A percentile compares a stretch with the other conserved stretches of the same genome.
phyloP scores from a whole-genome alignment of 306 rosid species.

The Spatholobus suberectus region DNA sequence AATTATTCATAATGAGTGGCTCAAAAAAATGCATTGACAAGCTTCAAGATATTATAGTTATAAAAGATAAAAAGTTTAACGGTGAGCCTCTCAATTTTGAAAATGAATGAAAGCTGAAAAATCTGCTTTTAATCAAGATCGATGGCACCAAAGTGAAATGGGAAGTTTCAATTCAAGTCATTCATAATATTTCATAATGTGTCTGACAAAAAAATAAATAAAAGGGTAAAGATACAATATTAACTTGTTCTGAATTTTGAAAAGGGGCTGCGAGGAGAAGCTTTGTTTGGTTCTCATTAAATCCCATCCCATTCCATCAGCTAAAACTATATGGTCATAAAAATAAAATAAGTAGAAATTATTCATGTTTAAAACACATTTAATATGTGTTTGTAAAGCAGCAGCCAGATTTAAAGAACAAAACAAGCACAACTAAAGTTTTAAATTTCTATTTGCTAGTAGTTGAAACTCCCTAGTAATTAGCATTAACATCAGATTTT shows the following conservation, averaged over 20 bases:
- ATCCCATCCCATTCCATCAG: slow-evolving; percentile 8
- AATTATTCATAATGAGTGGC: slow-evolving; percentile 17
- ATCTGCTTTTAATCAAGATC: background rate
- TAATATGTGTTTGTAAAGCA: background rate
- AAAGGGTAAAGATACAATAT: background rate
- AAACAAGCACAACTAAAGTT: slow-evolving; percentile 17
- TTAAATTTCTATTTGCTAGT: background rate
- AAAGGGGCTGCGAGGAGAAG: background rate
- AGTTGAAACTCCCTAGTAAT: slow-evolving; percentile 12
- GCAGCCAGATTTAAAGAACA: slow-evolving; percentile 9
- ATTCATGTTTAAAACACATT: background rate
- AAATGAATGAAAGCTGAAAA: background rate
- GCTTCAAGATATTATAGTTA: background rate
- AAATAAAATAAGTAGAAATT: background rate
- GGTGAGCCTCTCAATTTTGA: slow-evolving; percentile 8
- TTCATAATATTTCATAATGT: background rate
- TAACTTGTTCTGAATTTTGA: background rate
- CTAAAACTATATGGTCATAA: slow-evolving; percentile 10
- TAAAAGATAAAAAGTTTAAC: slow-evolving; percentile 17
- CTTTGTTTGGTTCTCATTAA: background rate
- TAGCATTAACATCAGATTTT: slow-evolving; percentile 26
- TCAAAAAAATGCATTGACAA: background rate
- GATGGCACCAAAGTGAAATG: slow-evolving; percentile 21
- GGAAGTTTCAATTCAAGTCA: slow-evolving; percentile 26
- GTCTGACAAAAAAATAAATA: background rate